Evolutionary conservation across 1,139 yeast genomes (phyloP).

Genomic region (Entelexis sorbosivorans): DNA sequence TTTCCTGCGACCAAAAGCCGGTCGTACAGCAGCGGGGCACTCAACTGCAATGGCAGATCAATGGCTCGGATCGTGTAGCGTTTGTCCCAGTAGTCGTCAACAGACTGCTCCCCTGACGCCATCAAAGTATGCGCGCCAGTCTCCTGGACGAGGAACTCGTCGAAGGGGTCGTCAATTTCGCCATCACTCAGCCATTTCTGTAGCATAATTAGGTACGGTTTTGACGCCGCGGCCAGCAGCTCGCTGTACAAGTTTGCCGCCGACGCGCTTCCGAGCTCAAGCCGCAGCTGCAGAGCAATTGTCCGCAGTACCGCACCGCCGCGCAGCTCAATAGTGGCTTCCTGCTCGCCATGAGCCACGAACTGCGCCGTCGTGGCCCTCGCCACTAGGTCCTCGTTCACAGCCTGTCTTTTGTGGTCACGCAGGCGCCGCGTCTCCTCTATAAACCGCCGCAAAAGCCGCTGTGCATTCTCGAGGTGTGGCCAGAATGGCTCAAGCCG

Average conservation of each 20-base stretch:
- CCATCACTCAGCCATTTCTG: slow-evolving; percentile 74
- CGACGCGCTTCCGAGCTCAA: slow-evolving; percentile 51
- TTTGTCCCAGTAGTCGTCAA: slow-evolving; percentile 78
- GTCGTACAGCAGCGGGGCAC: slow-evolving; percentile 43
- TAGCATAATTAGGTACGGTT: slow-evolving; percentile 56
- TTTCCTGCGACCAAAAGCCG: slow-evolving; percentile 78
- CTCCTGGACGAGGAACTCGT: slow-evolving; percentile 65
- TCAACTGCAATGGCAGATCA: slow-evolving; percentile 61
- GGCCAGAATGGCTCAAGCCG: slow-evolving; percentile 31
- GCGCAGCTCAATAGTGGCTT: slow-evolving; percentile 22
- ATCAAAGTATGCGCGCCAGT: slow-evolving; percentile 27
- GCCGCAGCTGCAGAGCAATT: slow-evolving; percentile 46
- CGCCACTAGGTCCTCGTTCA: slow-evolving; percentile 9
- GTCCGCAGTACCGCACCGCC: slow-evolving; percentile 41
- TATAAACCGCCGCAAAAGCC: slow-evolving; percentile 2
- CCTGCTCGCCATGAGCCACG: slow-evolving; percentile 16
- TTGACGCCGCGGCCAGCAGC: slow-evolving; percentile 50
- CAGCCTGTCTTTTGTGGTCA: slow-evolving; percentile 11
- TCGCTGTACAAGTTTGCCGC: slow-evolving; percentile 43
- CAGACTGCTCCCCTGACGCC: slow-evolving; percentile 23
- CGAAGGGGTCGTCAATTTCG: slow-evolving; percentile 60
- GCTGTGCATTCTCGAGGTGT: slow-evolving; percentile 40
- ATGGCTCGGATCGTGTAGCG: slow-evolving; percentile 64
- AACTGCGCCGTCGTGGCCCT: slow-evolving; percentile 14
- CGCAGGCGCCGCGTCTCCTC: slow-evolving; percentile 14